phyloP scores from a whole-genome alignment of 805 yeast species.

The Torulaspora maleeae region DNA sequence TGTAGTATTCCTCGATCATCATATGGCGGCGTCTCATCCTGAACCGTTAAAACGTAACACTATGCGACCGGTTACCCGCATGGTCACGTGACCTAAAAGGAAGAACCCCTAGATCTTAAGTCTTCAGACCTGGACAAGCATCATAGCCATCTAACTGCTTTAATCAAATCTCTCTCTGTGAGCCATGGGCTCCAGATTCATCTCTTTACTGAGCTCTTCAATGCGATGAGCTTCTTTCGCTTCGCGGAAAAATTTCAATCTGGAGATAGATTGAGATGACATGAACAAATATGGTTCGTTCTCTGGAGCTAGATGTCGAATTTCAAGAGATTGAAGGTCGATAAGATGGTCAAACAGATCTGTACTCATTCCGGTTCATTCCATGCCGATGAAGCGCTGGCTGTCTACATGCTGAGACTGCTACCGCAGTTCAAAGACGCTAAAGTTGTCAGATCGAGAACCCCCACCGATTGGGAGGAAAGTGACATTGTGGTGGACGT shows the following conservation, averaged over 20 bases:
- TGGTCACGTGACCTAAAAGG: too few species aligned
- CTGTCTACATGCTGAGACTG: slow-evolving; percentile 75
- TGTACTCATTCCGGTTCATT: slow-evolving; percentile 92
- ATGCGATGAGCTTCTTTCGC: background rate
- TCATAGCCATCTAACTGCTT: too few species aligned
- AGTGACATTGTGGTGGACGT: slow-evolving; percentile 95
- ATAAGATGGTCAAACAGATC: slow-evolving; percentile 43
- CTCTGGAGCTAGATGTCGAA: slow-evolving; percentile 6
- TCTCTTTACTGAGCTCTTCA: background rate
- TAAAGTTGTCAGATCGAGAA: slow-evolving; percentile 75
- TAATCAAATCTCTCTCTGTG: too few species aligned
- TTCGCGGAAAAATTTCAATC: background rate
- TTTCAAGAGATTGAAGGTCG: slow-evolving; percentile 21
- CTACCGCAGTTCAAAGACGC: slow-evolving; percentile 67
- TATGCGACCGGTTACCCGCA: too few species aligned
- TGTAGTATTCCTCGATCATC: too few species aligned
- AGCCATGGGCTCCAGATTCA: background rate
- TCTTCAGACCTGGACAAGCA: too few species aligned
- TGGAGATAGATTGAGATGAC: background rate
- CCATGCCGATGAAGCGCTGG: slow-evolving; percentile 96
- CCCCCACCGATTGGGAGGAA: slow-evolving; percentile 72
- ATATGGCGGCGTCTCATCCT: background rate
- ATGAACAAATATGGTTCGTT: background rate
- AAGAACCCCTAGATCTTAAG: too few species aligned
- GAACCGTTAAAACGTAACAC: background rate